Conservation (phyloP, 805 yeast species). For the Ogataea chonburiensis region DNA sequence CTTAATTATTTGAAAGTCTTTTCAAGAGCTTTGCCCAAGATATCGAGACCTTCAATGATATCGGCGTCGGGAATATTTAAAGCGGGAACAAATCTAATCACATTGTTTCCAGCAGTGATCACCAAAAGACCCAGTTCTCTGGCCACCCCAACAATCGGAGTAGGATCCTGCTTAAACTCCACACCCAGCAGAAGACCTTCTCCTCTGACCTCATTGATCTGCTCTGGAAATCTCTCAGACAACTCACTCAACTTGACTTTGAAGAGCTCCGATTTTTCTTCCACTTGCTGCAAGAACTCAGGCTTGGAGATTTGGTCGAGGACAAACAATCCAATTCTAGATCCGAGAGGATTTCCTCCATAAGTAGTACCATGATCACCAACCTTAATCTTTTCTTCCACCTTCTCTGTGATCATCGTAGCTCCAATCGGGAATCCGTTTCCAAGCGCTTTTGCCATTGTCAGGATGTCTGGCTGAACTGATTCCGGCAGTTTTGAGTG, state of each 20-base stretch:
- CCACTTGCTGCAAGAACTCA: slow-evolving; percentile 60
- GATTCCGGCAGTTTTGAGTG: slow-evolving; percentile 70
- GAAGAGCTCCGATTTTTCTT: slow-evolving; percentile 57
- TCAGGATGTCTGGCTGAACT: slow-evolving; percentile 92
- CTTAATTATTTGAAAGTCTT: slow-evolving; percentile 23
- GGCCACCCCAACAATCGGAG: slow-evolving; percentile 61
- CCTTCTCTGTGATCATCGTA: slow-evolving; percentile 77
- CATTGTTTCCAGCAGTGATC: slow-evolving; percentile 90
- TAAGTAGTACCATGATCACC: slow-evolving; percentile 99
- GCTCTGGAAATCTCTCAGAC: slow-evolving; percentile 54
- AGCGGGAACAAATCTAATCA: slow-evolving; percentile 89
- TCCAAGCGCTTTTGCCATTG: slow-evolving; percentile 95
- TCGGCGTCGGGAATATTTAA: slow-evolving; percentile 73
- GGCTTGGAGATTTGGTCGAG: slow-evolving; percentile 62
- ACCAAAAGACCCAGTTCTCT: slow-evolving; percentile 78
- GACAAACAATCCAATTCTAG: slow-evolving; percentile 77
- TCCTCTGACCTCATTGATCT: slow-evolving; percentile 75
- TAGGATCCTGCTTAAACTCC: slow-evolving; percentile 68
- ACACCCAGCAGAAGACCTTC: slow-evolving; percentile 85
- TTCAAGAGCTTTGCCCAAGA: slow-evolving; percentile 58
- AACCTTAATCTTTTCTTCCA: slow-evolving; percentile 68
- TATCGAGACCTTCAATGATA: slow-evolving; percentile 67
- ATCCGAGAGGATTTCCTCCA: slow-evolving; percentile 95
- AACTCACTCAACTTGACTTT: slow-evolving; percentile 48
- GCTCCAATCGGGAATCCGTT: slow-evolving; percentile 98